Evolutionary conservation across 345 rosid genomes (phyloP).

Genomic region (Gossypium thurberi): DNA sequence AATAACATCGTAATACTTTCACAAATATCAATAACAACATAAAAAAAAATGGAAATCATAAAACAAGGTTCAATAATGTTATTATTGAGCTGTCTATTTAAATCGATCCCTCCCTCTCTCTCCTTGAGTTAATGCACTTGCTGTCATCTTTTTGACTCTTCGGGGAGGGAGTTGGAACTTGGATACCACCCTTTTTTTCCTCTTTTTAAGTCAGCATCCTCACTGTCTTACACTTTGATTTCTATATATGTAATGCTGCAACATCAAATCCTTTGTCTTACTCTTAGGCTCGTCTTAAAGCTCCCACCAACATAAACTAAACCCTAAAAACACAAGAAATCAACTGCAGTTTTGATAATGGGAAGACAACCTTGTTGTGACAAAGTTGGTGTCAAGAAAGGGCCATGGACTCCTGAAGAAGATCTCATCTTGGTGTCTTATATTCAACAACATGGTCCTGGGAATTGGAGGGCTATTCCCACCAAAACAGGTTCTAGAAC

Average conservation of each 20-base stretch:
- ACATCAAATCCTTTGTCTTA: constrained; percentile 11
- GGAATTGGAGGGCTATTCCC: constrained; percentile 78
- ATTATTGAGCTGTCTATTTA: neutral
- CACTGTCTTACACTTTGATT: neutral
- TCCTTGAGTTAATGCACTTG: constrained; percentile 48
- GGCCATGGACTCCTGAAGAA: constrained; percentile 95
- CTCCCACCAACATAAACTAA: constrained; percentile 8
- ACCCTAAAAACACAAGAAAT: neutral
- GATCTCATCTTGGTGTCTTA: constrained; percentile 68
- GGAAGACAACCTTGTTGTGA: constrained; percentile 87
- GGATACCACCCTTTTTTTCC: constrained; percentile 5
- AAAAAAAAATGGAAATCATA: no score
- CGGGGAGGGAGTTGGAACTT: constrained; percentile 5
- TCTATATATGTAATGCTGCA: constrained; percentile 35
- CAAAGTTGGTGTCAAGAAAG: constrained; percentile 72
- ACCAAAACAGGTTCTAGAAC: constrained; percentile 51
- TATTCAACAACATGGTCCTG: constrained; percentile 84
- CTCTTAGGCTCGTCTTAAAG: constrained; percentile 21
- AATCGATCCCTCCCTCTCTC: neutral
- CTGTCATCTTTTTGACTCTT: constrained; percentile 45
- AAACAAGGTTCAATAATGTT: neutral
- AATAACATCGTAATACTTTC: neutral
- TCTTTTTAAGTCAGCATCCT: constrained; percentile 36
- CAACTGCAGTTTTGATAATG: constrained; percentile 27
- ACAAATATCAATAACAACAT: neutral